Conservation (phyloP, 139 green algal species). For the Chlorella sorokiniana region DNA sequence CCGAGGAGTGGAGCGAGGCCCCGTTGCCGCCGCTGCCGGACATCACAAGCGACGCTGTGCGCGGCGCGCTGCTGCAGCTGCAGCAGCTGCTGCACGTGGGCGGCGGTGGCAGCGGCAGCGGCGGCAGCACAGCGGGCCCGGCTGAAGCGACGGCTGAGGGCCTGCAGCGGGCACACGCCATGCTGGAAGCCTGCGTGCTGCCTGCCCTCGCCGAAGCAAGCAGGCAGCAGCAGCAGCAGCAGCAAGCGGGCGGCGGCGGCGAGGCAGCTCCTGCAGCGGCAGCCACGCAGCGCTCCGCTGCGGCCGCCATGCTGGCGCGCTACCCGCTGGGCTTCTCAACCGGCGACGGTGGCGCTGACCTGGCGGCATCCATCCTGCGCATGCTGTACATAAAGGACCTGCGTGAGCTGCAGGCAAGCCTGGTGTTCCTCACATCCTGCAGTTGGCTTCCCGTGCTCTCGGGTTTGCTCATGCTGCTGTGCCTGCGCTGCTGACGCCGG, state of each 20-base stretch:
- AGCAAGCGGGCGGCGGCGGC: background rate
- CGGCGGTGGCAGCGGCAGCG: conserved; percentile 1
- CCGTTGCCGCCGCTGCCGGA: conserved; percentile 21
- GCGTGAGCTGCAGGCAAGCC: conserved; percentile 1
- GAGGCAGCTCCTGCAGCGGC: background rate
- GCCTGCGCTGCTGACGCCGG: too few species aligned
- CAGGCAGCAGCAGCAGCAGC: conserved; percentile 13
- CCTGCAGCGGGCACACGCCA: background rate
- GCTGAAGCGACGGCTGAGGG: background rate
- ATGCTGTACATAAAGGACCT: conserved; percentile 73
- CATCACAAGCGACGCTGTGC: conserved; percentile 1
- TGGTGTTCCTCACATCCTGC: background rate
- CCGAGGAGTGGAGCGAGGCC: conserved; percentile 16
- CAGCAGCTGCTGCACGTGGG: conserved; percentile 17
- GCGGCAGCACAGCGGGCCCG: background rate
- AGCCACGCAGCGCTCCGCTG: conserved; percentile 6
- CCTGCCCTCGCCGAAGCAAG: conserved; percentile 25
- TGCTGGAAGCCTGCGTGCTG: conserved; percentile 36
- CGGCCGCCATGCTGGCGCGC: conserved; percentile 36
- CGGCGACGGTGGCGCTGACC: conserved; percentile 53
- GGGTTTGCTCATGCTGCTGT: background rate
- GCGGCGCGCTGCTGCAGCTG: conserved; percentile 3
- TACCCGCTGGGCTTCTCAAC: conserved; percentile 43
- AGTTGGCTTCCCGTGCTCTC: too few species aligned
- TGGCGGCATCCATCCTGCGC: conserved; percentile 60